Percentiles rank a stretch among this genome's conserved stretches.
Conservation (phyloP, 1,139 yeast species). For the Saccharomyces pastorianus region DNA sequence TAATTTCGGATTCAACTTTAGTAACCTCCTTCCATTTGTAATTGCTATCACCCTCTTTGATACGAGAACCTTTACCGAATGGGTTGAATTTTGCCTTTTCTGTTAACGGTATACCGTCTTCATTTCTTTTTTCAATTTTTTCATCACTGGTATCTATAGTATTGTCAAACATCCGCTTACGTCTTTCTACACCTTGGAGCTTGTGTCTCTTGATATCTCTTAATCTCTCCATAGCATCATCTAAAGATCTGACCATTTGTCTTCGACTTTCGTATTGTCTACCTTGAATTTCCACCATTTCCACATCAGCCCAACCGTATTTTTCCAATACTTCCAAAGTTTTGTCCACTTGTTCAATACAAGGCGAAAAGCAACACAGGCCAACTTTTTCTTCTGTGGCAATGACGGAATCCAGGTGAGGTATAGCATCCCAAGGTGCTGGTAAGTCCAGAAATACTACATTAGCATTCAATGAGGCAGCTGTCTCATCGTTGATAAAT, state of each 20-base stretch:
- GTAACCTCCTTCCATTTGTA: slow-evolving; percentile 37
- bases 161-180: slow-evolving; percentile 35
- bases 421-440: slow-evolving; percentile 94
- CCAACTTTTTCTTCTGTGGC: slow-evolving; percentile 48
- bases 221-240: slow-evolving; percentile 73
- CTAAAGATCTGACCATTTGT: slow-evolving; percentile 73
- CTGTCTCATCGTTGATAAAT: slow-evolving; percentile 18
- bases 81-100: slow-evolving; percentile 67
- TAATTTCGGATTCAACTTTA: too few relatives aligned
- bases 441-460: slow-evolving; percentile 87
- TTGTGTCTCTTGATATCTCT: slow-evolving; percentile 75
- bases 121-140: slow-evolving; percentile 7
- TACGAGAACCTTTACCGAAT: slow-evolving; percentile 68
- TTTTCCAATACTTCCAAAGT: slow-evolving; percentile 68
- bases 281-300: slow-evolving; percentile 87
- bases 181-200: slow-evolving; percentile 62
- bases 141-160: slow-evolving; percentile 21
- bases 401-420: slow-evolving; percentile 56
- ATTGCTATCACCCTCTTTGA: slow-evolving; percentile 76
- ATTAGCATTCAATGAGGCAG: slow-evolving; percentile 44
- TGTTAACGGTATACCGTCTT: slow-evolving; percentile 15
- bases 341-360: slow-evolving; percentile 91
- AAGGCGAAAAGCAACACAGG: slow-evolving; percentile 92
- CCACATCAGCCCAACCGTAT: slow-evolving; percentile 77
- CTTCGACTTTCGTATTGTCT: slow-evolving; percentile 86